Conservation (phyloP, 345 rosid genomes). For the Odontarrhena argentea region DNA sequence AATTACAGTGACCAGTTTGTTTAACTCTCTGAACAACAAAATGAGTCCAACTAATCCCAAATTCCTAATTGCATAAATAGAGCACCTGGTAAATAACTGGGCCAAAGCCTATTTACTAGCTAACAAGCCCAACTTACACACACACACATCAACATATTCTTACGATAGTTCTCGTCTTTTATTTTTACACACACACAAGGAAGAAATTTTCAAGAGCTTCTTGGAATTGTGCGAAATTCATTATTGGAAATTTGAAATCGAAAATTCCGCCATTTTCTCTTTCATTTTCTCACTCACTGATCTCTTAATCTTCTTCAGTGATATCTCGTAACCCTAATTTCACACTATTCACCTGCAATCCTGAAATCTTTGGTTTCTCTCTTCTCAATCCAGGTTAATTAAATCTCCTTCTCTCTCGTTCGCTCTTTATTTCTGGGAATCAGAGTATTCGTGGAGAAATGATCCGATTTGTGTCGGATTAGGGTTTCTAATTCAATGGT, state of each 20-base stretch:
- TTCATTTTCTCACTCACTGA: not conserved
- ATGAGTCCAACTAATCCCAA: too few relatives aligned
- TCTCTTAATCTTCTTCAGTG: not conserved
- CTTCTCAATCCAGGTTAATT: constrained; percentile 13
- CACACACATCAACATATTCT: too few relatives aligned
- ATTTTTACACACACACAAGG: too few relatives aligned
- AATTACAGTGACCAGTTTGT: too few relatives aligned
- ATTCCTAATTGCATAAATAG: too few relatives aligned
- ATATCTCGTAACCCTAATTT: constrained; percentile 12
- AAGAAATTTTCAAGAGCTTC: too few relatives aligned
- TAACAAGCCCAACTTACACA: too few relatives aligned
- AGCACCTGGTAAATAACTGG: too few relatives aligned
- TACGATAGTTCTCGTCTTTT: too few relatives aligned
- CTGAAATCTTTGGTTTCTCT: not conserved
- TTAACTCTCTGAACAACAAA: too few relatives aligned
- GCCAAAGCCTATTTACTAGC: too few relatives aligned
- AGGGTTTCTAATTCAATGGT: not conserved
- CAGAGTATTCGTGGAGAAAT: not conserved
- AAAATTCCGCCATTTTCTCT: constrained; percentile 16
- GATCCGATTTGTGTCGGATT: constrained; percentile 9
- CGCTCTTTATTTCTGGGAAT: not conserved
- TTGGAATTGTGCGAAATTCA: too few relatives aligned
- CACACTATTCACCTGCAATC: not conserved
- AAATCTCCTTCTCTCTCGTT: not conserved
- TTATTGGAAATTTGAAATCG: not conserved